Conservation (phyloP, 495 filamentous ascomycete genomes). For the Tuber calosporum region DNA sequence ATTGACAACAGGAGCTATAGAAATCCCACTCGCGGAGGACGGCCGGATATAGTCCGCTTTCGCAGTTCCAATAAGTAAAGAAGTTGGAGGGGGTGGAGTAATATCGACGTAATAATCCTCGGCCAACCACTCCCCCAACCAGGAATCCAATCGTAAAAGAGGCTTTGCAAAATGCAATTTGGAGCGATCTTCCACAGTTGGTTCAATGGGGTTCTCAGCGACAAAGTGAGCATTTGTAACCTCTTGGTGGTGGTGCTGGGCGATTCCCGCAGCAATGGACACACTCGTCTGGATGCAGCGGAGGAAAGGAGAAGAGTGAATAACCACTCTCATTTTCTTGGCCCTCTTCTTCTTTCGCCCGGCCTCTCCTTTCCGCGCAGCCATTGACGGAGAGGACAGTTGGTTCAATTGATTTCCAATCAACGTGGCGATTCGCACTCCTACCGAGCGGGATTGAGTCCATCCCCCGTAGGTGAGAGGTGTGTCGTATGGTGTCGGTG, state of each 20-base stretch:
- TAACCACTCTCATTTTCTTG: slow-evolving; percentile 65
- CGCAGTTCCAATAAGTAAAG: slow-evolving; percentile 76
- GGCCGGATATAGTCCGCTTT: slow-evolving; percentile 53
- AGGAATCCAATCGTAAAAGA: slow-evolving; percentile 75
- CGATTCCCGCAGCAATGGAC: slow-evolving; percentile 80
- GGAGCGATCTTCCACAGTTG: slow-evolving; percentile 25
- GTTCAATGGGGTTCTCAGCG: slow-evolving; percentile 30
- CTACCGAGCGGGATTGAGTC: slow-evolving; percentile 73
- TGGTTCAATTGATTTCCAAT: slow-evolving; percentile 47
- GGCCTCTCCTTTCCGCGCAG: slow-evolving; percentile 13
- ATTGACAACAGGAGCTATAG: slow-evolving; percentile 8
- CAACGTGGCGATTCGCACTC: slow-evolving; percentile 68
- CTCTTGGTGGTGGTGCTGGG: slow-evolving; percentile 52
- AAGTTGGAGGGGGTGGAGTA: slow-evolving; percentile 75
- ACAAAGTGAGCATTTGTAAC: slow-evolving; percentile 31
- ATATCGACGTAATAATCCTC: slow-evolving; percentile 89
- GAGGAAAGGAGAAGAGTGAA: slow-evolving; percentile 87
- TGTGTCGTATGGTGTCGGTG: slow-evolving; percentile 89
- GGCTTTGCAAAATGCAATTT: slow-evolving; percentile 48
- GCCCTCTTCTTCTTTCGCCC: slow-evolving; percentile 43
- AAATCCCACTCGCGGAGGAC: slow-evolving; percentile 9
- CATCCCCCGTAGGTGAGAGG: slow-evolving; percentile 93
- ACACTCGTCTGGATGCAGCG: slow-evolving; percentile 90
- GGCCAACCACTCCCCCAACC: slow-evolving; percentile 90
- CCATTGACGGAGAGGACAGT: slow-evolving; percentile 15